These are phyloP conservation scores for Neurospora sp. DNA, from an alignment of 495 filamentous ascomycete species.

Conservation along the genomic window DNA sequence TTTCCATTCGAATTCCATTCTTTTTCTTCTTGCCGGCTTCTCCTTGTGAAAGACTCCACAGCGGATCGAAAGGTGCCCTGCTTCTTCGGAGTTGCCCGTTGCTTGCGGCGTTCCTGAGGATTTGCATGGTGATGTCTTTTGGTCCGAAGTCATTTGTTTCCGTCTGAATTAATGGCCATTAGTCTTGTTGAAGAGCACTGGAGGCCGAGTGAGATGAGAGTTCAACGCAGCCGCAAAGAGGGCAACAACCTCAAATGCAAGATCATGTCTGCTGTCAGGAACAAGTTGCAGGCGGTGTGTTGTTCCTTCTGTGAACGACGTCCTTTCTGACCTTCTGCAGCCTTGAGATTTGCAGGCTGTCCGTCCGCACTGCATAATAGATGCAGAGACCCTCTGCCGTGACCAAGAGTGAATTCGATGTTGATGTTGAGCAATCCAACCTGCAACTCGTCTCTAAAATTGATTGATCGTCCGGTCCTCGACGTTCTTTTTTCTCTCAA, in stretches of 20 bases:
- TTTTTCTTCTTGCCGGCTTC: background rate
- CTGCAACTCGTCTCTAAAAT: background rate
- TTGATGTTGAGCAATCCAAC: background rate
- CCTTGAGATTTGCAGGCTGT: background rate
- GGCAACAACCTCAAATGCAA: background rate
- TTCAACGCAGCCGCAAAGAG: background rate
- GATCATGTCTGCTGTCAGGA: background rate
- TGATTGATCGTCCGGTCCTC: background rate
- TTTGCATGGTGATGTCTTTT: too few species aligned
- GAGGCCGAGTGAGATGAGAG: background rate
- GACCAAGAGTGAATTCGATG: background rate
- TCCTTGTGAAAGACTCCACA: background rate
- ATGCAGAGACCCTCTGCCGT: background rate
- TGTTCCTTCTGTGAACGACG: background rate
- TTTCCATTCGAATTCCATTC: background rate
- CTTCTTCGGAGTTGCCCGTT: too few species aligned
- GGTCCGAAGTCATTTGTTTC: too few species aligned
- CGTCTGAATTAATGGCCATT: too few species aligned
- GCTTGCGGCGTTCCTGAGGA: too few species aligned
- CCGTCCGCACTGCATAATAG: background rate
- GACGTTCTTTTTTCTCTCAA: background rate
- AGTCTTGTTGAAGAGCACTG: background rate
- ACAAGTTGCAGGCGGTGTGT: background rate
- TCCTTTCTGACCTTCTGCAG: background rate
- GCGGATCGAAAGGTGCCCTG: too few species aligned